Evolutionary conservation across 202 grass and related monocot species (phyloP), one percentile per base, ranked within the genome.

Genomic region (Eragrostis tef): DNA sequence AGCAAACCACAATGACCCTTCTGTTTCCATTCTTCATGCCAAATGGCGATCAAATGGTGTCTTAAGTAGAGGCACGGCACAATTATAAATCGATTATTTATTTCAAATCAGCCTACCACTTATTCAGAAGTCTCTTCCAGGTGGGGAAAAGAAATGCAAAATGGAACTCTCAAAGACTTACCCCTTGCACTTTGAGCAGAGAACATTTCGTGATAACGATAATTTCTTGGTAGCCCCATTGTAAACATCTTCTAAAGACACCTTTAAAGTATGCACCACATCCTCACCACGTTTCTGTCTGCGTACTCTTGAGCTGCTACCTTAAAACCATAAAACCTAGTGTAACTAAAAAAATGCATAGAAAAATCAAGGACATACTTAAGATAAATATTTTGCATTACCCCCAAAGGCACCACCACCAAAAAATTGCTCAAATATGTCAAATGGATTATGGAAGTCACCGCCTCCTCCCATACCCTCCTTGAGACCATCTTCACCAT

Each of bases 361-460:
- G 10, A 65, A 80, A 51, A 61, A 9, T 19, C 15, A 78, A 22
- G 24, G 67, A 80, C 29, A 41, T 52, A 51, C 21, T 36, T 77
- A 46, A 71, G 10, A 52, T 17, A 75, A 9, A 68, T 36, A 16
- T 25, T 36, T 49, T 73, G 13, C 41, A 62, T 79, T 84, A 90
- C 85, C 87, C 62, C 75, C 87, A 90, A 92, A 94, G 22, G 79
- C 61, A 69, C 83, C 86, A 64, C 86, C 87, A 9, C 89, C 87
- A 50, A 95, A 92, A 49, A 95, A 90, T 49, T 94, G 77, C 80
- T 90, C 90, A 84, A 92, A 92, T 86, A 92, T 95, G 64, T 92
- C 93, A 82, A 90, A 95, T 0, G 87, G 90, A 75, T 68, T 92
- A 74, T 95, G 93, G 59, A 56, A 90, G 60, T 60, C 72, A 52